A percentile compares a stretch with the other conserved stretches of the same genome.
These are phyloP conservation scores for Peronospora farinosa DNA, from an alignment of 352 stramenopile species.

Conservation along the genomic window DNA sequence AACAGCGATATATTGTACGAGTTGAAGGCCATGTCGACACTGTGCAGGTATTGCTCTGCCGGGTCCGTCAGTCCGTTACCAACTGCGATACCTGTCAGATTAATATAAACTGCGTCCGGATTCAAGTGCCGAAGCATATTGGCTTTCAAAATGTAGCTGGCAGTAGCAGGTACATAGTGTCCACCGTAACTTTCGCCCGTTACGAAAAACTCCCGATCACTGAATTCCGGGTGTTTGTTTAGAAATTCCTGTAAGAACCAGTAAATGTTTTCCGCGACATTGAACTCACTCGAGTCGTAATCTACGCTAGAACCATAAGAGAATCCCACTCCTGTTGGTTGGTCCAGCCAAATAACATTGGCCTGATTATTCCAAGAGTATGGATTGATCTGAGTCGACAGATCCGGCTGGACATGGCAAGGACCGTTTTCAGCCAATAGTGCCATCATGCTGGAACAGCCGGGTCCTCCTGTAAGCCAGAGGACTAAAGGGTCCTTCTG, in stretches of 20 bases:
- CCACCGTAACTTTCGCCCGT: slow-evolving; percentile 65
- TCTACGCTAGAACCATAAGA: slow-evolving; percentile 42
- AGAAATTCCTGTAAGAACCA: slow-evolving; percentile 72
- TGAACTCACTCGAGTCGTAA: slow-evolving; percentile 42
- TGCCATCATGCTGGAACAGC: slow-evolving; percentile 52
- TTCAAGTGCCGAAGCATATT: slow-evolving; percentile 31
- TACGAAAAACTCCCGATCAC: slow-evolving; percentile 46
- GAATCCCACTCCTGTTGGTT: slow-evolving; percentile 58
- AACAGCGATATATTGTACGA: slow-evolving; percentile 65
- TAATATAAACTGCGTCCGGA: slow-evolving; percentile 25
- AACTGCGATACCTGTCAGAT: slow-evolving; percentile 57
- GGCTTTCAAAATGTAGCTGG: slow-evolving; percentile 43
- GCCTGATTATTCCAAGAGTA: slow-evolving; percentile 59
- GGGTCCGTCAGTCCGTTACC: slow-evolving; percentile 72
- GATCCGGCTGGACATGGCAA: slow-evolving; percentile 42
- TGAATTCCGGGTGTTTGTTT: slow-evolving; percentile 40
- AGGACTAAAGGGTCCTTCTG: slow-evolving; percentile 48
- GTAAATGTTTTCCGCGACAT: slow-evolving; percentile 63
- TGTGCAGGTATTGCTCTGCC: slow-evolving; percentile 59
- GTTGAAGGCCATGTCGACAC: slow-evolving; percentile 65
- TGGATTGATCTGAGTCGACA: slow-evolving; percentile 41
- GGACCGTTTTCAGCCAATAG: slow-evolving; percentile 59
- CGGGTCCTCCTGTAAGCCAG: slow-evolving; percentile 60
- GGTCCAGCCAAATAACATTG: slow-evolving; percentile 74
- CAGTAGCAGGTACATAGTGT: slow-evolving; percentile 56